Conservation (phyloP, 768 basidiomycete genomes). For the Termitomyces sp. region DNA sequence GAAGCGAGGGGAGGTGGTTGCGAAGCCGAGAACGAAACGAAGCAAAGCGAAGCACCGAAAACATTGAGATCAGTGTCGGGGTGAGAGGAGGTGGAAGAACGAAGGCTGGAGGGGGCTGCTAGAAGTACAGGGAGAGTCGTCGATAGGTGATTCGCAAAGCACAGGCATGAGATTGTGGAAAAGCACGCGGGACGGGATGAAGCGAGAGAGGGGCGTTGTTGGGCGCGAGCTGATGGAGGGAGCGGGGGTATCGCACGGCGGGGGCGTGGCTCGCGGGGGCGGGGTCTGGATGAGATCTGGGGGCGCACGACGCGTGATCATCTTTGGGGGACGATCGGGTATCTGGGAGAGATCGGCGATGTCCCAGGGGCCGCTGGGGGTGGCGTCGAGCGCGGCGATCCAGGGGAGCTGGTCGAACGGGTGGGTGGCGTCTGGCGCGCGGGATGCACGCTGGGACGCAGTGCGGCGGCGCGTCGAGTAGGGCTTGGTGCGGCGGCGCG, state of each 20-base stretch:
- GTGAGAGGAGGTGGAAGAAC: background rate
- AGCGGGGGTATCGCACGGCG: background rate
- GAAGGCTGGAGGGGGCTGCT: conserved; percentile 16
- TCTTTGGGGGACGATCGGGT: conserved; percentile 39
- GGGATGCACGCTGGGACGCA: background rate
- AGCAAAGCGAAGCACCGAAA: background rate
- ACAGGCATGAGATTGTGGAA: conserved; percentile 67
- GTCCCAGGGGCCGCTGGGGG: conserved; percentile 43
- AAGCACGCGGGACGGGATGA: conserved; percentile 45
- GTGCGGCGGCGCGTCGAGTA: background rate
- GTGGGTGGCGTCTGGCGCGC: conserved; percentile 25
- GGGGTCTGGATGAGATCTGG: conserved; percentile 31
- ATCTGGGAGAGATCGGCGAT: conserved; percentile 67
- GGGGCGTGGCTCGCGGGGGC: conserved; percentile 3
- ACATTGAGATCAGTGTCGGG: background rate
- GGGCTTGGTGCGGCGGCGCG: conserved; percentile 34
- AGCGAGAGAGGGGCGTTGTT: conserved; percentile 32
- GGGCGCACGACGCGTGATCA: conserved; percentile 53
- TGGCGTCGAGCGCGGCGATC: conserved; percentile 55
- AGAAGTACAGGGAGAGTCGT: conserved; percentile 30
- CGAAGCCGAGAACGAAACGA: background rate
- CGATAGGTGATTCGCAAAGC: conserved; percentile 31
- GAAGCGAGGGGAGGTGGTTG: background rate
- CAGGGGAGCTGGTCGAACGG: conserved; percentile 65
- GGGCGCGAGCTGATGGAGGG: background rate